Evolutionary conservation across 371 early-diverging fungal species (phyloP).

Genomic region (Mortierella sp.): DNA sequence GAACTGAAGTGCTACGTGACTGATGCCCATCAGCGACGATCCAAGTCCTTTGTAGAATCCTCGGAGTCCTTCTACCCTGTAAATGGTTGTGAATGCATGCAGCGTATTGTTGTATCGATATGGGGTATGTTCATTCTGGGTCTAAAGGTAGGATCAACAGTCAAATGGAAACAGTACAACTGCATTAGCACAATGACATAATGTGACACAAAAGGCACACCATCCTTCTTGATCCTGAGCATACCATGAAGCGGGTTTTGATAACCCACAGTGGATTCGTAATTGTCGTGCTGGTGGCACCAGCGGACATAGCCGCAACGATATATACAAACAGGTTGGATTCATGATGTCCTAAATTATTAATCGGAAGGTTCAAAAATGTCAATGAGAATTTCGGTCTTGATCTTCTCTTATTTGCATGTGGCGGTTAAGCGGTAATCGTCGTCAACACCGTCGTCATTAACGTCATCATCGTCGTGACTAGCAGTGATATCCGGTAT

Average conservation of each 20-base stretch:
- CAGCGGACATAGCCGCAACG: slow-evolving; percentile 89
- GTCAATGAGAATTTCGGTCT: too few relatives aligned
- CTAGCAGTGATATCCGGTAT: too few relatives aligned
- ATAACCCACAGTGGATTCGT: slow-evolving; percentile 97
- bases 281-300: slow-evolving; percentile 78
- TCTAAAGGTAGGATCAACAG: slow-evolving; percentile 54
- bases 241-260: slow-evolving; percentile 91
- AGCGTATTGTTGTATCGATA: slow-evolving; percentile 78
- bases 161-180: background rate
- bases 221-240: background rate
- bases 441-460: too few relatives aligned
- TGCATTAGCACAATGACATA: background rate
- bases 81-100: slow-evolving; percentile 80
- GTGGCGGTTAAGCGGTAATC: too few relatives aligned
- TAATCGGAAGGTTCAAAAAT: background rate
- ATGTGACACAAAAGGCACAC: background rate
- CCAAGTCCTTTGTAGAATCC: slow-evolving; percentile 93
- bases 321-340: slow-evolving; percentile 79
- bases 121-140: slow-evolving; percentile 75
- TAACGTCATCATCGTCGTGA: too few relatives aligned
- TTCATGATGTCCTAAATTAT: slow-evolving; percentile 55
- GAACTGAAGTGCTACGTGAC: slow-evolving; percentile 95
- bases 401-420: too few relatives aligned
- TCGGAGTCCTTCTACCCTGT: slow-evolving; percentile 73
- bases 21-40: slow-evolving; percentile 89